A percentile compares a stretch with the other conserved stretches of the same genome.
Conservation (phyloP, 129 eudicot species). For the Mikania micrantha region DNA sequence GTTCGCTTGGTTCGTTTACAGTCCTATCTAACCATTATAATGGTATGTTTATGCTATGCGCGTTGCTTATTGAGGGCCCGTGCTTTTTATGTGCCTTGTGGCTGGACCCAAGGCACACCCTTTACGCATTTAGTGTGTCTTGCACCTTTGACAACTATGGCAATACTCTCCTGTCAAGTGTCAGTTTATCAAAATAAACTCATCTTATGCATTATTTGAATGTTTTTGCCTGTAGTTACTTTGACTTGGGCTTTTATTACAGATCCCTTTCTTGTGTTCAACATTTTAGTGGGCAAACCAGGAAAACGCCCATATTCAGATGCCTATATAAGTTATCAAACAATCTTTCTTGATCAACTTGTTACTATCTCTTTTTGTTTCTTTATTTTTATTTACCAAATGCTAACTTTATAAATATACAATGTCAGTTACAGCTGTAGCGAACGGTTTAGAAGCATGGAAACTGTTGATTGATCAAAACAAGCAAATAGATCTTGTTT, state of each 20-base stretch:
- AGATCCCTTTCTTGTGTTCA: neutral
- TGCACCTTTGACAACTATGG: no score
- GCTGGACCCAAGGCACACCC: no score
- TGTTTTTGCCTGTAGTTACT: neutral
- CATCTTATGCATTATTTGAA: neutral
- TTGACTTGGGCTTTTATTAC: neutral
- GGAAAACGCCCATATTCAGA: neutral
- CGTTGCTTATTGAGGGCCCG: no score
- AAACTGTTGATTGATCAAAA: constrained; percentile 56
- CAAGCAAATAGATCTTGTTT: constrained; percentile 60
- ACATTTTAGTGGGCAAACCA: neutral
- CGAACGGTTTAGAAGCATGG: constrained; percentile 92
- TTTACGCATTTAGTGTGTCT: no score
- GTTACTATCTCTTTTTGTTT: neutral
- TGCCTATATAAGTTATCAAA: neutral
- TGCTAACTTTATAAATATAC: neutral
- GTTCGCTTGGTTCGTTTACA: no score
- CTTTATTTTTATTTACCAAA: neutral
- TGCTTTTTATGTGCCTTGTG: no score
- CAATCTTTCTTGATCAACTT: neutral
- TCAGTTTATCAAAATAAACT: constrained; percentile 2
- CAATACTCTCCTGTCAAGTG: no score
- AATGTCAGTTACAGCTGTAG: constrained; percentile 63
- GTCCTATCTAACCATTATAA: no score
- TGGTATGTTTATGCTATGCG: no score